phyloP scores from a whole-genome alignment of 73 alveolate genomes.

The Breviolum minutum region DNA sequence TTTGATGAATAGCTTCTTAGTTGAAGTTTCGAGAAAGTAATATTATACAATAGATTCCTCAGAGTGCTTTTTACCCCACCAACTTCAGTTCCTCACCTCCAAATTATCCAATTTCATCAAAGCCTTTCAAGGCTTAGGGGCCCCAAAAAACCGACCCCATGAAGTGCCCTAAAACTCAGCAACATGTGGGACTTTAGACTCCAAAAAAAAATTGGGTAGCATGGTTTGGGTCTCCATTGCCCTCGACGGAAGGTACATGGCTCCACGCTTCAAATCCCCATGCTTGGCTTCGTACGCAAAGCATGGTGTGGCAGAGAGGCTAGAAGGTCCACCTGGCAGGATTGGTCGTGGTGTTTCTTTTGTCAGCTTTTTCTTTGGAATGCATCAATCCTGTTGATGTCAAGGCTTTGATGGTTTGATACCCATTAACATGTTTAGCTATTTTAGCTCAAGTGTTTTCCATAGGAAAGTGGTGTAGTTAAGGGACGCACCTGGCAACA shows the following conservation, averaged over 20 bases:
- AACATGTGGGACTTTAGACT: no score
- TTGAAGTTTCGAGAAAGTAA: no score
- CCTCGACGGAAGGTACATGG: not conserved
- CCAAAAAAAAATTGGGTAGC: no score
- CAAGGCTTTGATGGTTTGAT: not conserved
- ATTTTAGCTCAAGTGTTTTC: not conserved
- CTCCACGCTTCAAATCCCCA: not conserved
- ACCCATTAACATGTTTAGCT: not conserved
- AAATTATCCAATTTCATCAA: no score
- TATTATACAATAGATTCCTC: not conserved
- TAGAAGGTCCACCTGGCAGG: not conserved
- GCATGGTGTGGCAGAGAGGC: not conserved
- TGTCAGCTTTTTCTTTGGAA: no score
- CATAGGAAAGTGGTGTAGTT: not conserved
- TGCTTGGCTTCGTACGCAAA: conserved; percentile 32
- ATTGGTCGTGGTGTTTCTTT: no score
- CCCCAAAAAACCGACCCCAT: no score
- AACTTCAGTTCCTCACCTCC: no score
- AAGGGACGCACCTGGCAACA: not conserved
- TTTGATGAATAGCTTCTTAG: no score
- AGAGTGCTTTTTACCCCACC: not conserved
- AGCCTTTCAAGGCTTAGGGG: no score
- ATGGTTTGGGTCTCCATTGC: not conserved
- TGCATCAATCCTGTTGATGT: not conserved
- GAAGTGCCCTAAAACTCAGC: no score